A percentile compares a stretch with the other conserved stretches of the same genome.
Conservation (phyloP, 176 grass and related monocot species). For the Coix lacrymajobi region DNA sequence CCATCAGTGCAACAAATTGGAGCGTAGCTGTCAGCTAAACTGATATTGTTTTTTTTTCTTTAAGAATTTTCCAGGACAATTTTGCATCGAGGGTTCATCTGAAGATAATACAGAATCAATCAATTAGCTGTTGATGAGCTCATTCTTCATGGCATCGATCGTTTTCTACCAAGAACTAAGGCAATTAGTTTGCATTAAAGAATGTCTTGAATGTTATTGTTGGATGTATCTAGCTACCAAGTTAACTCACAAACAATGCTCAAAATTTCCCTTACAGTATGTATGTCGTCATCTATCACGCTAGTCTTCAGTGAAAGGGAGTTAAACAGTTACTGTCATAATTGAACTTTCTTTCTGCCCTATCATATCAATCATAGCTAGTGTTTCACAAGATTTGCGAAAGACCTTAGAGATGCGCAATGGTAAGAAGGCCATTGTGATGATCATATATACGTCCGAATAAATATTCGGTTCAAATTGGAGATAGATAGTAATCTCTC, state of each 20-base stretch:
- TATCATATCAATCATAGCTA: slow-evolving; percentile 44
- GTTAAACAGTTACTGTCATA: slow-evolving; percentile 29
- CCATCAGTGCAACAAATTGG: background rate
- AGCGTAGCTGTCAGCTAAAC: background rate
- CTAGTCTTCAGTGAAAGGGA: slow-evolving; percentile 25
- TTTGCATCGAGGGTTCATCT: background rate
- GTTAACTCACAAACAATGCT: background rate
- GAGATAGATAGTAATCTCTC: background rate
- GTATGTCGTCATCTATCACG: slow-evolving; percentile 12
- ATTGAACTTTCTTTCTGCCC: background rate
- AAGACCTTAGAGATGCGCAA: background rate
- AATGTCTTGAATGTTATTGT: background rate
- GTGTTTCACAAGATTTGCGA: background rate
- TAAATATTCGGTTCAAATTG: background rate
- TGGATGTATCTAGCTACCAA: background rate
- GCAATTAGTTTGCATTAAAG: background rate
- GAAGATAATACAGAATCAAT: background rate
- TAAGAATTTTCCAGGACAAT: background rate
- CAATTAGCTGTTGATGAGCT: background rate
- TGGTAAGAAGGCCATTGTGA: background rate
- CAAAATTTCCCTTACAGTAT: slow-evolving; percentile 28
- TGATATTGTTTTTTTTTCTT: no score
- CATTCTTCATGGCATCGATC: background rate
- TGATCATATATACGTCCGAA: background rate
- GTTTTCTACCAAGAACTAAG: background rate